phyloP scores from a whole-genome alignment of 768 basidiomycete species.

The Boletellus ananiceps region DNA sequence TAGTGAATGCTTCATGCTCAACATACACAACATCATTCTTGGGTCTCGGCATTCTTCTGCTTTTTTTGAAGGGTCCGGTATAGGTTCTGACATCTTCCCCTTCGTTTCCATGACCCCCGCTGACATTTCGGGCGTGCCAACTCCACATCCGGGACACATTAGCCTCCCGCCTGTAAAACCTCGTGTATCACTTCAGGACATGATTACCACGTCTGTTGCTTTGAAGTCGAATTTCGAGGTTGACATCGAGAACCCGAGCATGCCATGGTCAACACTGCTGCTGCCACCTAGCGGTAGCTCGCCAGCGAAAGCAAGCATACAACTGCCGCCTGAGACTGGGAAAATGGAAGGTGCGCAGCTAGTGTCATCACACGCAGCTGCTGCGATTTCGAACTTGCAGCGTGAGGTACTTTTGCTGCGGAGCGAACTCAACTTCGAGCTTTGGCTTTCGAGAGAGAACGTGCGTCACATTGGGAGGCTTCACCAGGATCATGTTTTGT shows the following conservation, averaged over 20 bases:
- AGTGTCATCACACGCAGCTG: conserved; percentile 45
- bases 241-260: conserved; percentile 49
- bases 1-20: conserved; percentile 67
- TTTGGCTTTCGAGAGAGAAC: conserved; percentile 79
- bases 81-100: conserved; percentile 1
- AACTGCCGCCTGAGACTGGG: conserved; percentile 16
- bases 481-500: conserved; percentile 67
- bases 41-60: conserved; percentile 32
- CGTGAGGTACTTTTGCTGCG: conserved; percentile 69
- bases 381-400: conserved; percentile 67
- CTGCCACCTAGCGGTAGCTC: conserved; percentile 35
- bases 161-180: conserved; percentile 30
- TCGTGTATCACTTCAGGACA: conserved; percentile 65
- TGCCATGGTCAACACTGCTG: conserved; percentile 48
- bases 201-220: conserved; percentile 67
- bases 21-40: conserved; percentile 52
- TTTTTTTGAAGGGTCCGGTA: not conserved
- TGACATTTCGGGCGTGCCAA: conserved; percentile 23
- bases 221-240: conserved; percentile 68
- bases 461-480: conserved; percentile 78
- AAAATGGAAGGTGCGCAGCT: conserved; percentile 21
- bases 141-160: conserved; percentile 33
- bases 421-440: conserved; percentile 81
- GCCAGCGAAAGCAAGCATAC: conserved; percentile 17
- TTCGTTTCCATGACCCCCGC: conserved; percentile 13